Evolutionary conservation across 306 rosid genomes (phyloP).

Genomic region (Sechiopsis laciniata): DNA sequence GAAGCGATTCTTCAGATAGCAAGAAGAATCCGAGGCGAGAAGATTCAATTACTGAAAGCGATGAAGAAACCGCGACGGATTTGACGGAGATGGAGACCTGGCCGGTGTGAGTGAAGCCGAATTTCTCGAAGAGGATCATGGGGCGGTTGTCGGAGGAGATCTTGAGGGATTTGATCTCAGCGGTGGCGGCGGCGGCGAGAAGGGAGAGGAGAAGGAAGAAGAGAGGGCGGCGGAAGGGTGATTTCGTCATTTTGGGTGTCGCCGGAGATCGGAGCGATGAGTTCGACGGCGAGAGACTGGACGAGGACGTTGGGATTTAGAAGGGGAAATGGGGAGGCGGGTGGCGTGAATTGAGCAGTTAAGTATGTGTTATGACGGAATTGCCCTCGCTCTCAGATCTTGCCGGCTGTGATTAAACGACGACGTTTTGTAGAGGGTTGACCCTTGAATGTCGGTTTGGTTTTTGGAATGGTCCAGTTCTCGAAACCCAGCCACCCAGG

Average conservation of each 20-base stretch:
- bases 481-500: background rate
- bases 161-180: conserved; percentile 70
- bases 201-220: conserved; percentile 26
- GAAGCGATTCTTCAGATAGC: conserved; percentile 66
- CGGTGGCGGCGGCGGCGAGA: conserved; percentile 35
- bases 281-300: conserved; percentile 4
- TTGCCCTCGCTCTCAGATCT: conserved; percentile 12
- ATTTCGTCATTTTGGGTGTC: conserved; percentile 34
- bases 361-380: background rate
- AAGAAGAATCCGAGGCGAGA: conserved; percentile 79
- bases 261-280: conserved; percentile 20
- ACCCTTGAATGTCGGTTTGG: conserved; percentile 16
- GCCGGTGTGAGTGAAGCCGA: conserved; percentile 86
- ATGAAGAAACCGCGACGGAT: conserved; percentile 39
- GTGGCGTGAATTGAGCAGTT: conserved; percentile 17
- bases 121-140: conserved; percentile 78
- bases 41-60: conserved; percentile 27
- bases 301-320: background rate
- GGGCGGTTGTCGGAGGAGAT: conserved; percentile 58
- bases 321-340: background rate
- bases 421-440: background rate
- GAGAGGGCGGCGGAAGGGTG: conserved; percentile 32
- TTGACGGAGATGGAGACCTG: conserved; percentile 31
- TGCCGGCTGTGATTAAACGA: background rate
- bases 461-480: background rate